A percentile compares a stretch with the other conserved stretches of the same genome.
Conservation (phyloP, 116 monocot species). For the Posidonia oceanica region DNA sequence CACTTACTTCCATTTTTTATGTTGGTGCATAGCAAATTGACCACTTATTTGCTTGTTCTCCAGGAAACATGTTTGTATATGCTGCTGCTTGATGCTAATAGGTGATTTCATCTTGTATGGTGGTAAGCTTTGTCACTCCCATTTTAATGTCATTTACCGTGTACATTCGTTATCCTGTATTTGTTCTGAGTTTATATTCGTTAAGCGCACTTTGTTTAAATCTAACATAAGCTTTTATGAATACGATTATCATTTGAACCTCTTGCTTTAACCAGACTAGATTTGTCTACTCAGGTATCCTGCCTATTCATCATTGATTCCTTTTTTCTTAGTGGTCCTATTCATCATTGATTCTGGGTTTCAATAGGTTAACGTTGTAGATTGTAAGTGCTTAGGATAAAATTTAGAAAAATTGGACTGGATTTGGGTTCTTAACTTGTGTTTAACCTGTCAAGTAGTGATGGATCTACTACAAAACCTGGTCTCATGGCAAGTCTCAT, state of each 20-base stretch:
- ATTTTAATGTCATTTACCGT: not conserved
- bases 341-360: no score
- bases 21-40: not conserved
- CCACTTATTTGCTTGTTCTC: not conserved
- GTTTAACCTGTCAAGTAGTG: no score
- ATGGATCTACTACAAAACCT: no score
- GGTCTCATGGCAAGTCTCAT: no score
- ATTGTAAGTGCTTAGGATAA: no score
- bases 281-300: no score
- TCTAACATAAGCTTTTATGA: not conserved
- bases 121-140: not conserved
- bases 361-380: no score
- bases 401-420: no score
- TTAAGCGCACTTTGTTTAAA: not conserved
- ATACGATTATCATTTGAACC: not conserved
- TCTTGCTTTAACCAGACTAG: no score
- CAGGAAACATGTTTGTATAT: slow-evolving; percentile 10
- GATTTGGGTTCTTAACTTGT: no score
- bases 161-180: not conserved
- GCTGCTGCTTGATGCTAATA: slow-evolving; percentile 5
- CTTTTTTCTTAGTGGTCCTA: no score
- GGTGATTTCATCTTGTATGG: not conserved
- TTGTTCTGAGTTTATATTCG: not conserved
- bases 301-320: no score
- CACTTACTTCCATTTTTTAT: not conserved